Conservation (phyloP, 106 monocot genomes). For the Ottelia alismoides region DNA sequence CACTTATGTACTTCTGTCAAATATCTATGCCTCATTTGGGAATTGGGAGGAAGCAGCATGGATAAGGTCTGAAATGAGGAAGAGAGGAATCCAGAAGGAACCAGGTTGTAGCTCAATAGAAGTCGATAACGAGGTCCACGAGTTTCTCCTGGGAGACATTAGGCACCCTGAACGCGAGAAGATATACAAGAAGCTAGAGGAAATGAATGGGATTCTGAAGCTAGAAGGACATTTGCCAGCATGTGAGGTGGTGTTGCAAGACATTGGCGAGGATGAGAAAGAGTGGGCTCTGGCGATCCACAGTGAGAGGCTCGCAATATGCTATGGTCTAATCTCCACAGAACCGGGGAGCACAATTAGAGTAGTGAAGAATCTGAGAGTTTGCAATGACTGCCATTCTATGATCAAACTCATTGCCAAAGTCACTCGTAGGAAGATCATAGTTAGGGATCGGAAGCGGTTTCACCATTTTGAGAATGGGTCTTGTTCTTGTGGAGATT, state of each 20-base stretch:
- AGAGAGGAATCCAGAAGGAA: constrained; percentile 32
- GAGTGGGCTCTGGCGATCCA: constrained; percentile 44
- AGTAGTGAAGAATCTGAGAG: constrained; percentile 38
- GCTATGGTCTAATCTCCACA: constrained; percentile 42
- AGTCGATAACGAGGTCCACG: constrained; percentile 36
- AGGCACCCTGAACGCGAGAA: constrained; percentile 32
- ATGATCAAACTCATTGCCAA: constrained; percentile 43
- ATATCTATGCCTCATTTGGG: constrained; percentile 29
- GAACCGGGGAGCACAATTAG: constrained; percentile 21
- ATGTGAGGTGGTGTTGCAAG: constrained; percentile 30
- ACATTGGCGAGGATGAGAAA: constrained; percentile 32
- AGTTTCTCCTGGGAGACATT: constrained; percentile 49
- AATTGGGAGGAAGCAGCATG: constrained; percentile 29
- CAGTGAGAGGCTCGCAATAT: constrained; percentile 43
- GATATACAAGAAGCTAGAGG: constrained; percentile 39
- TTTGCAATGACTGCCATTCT: constrained; percentile 42
- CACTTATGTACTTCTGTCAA: constrained; percentile 33
- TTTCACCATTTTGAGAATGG: constrained; percentile 45
- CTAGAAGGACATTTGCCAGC: constrained; percentile 26
- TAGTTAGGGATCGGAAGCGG: constrained; percentile 33
- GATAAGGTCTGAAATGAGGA: constrained; percentile 25
- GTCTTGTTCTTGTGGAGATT: constrained; percentile 27
- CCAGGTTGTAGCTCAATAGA: constrained; percentile 48
- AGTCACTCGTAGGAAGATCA: constrained; percentile 31
- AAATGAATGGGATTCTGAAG: constrained; percentile 14